Conservation (phyloP, 2,329 filamentous ascomycete genomes). For the Microsporum audouinii region DNA sequence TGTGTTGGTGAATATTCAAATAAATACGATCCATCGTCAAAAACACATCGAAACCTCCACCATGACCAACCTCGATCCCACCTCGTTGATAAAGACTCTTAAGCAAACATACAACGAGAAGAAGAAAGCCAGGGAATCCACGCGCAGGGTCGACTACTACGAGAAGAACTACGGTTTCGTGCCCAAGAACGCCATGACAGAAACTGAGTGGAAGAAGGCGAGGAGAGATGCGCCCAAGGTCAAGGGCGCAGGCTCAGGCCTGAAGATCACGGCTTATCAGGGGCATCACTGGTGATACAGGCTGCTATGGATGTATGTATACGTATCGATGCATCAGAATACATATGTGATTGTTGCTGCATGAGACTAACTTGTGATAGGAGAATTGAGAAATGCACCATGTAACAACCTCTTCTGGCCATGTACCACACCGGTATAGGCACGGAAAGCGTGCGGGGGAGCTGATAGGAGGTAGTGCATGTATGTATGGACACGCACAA, state of each 20-base stretch:
- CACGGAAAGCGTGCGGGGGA: too few species aligned
- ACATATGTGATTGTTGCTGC: too few species aligned
- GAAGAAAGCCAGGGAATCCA: not conserved
- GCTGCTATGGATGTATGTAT: too few species aligned
- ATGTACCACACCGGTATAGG: too few species aligned
- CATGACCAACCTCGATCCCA: not conserved
- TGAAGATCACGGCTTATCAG: not conserved
- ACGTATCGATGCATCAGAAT: too few species aligned
- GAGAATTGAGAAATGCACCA: too few species aligned
- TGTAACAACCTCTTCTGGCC: too few species aligned
- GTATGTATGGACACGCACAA: too few species aligned
- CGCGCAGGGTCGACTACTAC: constrained; percentile 1
- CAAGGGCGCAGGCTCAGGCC: not conserved
- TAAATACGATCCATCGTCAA: too few species aligned
- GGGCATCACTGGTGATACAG: not conserved
- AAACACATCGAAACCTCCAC: not conserved
- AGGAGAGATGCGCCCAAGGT: not conserved
- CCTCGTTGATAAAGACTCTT: not conserved
- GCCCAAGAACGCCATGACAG: constrained; percentile 4
- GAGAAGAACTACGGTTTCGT: constrained; percentile 2
- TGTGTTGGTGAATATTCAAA: too few species aligned
- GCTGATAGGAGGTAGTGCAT: too few species aligned
- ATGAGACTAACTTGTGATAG: too few species aligned
- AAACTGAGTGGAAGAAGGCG: constrained; percentile 2
- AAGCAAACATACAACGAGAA: not conserved